Evolutionary conservation across 1,284 basidiomycete genomes (phyloP), one percentile per base, ranked within the genome.

Genomic region (Trametes sp.): DNA sequence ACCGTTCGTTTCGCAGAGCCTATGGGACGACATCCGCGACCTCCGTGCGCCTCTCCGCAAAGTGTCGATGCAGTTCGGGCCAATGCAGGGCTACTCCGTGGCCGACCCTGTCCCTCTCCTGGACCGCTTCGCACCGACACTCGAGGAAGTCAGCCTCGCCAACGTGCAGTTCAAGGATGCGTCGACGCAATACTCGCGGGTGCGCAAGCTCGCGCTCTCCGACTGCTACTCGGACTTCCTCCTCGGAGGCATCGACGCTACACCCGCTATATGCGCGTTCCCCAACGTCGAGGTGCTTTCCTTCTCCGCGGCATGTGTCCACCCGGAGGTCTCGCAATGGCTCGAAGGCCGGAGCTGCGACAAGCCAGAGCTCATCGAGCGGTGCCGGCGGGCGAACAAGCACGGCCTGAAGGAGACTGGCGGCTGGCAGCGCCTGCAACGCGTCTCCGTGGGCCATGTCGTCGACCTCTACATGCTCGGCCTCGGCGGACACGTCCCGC

Each of bases 391-490:
- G 21, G 2, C 49, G 31, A 66, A 65, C 61, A 50, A 46, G 23
- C 46, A 60, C 23, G 42, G 50, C 50, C 57, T 31, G 10, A n/a
- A 24, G 4, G 23, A 49, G 19, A 11, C 16, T 14, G 35, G 16
- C 4, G 51, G 46, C 24, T 66, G 61, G 61, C 24, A 24, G 45
- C 11, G 28, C 11, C 52, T 63, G 26, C 16, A 21, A 24, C 52
- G 48, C 31, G 48, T 66, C 29, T 24, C 38, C 1, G 64, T 31
- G 11, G 61, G 61, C 21, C 61, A 61, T 31, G 31, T 66, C 52
- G 44, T 56, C 28, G 64, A 66, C 52, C 26, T 66, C 19, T 66
- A 61, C 49, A 63, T 66, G 64, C 52, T 61, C 24, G 61, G 57
- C 16, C 48, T 65, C 13, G 36, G 36, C 14, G 38, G 23, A 4